These are phyloP conservation scores for Wickerhamiella sergipiensis DNA, from an alignment of 805 yeast genomes.

Conservation along the genomic window DNA sequence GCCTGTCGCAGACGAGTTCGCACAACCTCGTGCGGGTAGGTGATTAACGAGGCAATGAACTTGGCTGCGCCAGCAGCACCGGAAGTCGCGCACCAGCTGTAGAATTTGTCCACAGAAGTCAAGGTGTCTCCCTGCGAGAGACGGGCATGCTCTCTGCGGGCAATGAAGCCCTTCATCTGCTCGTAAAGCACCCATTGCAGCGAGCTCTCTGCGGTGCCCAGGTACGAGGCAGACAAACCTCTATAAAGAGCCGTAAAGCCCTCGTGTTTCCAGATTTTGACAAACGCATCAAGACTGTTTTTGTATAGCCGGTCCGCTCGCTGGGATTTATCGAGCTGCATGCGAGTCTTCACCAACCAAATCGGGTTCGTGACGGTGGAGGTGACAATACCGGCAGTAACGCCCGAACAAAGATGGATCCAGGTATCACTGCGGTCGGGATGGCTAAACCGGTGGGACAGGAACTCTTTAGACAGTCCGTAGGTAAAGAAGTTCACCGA, in stretches of 20 bases:
- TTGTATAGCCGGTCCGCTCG: conserved; percentile 41
- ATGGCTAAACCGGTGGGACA: conserved; percentile 52
- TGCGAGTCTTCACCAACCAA: conserved; percentile 90
- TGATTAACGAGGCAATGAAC: conserved; percentile 77
- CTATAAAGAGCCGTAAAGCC: conserved; percentile 71
- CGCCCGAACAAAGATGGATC: conserved; percentile 77
- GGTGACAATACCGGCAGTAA: conserved; percentile 85
- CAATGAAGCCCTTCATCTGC: conserved; percentile 70
- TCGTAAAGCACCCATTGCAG: conserved; percentile 95
- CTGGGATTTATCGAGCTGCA: conserved; percentile 68
- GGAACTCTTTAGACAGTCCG: conserved; percentile 75
- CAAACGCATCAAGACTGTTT: conserved; percentile 75
- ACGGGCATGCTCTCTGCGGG: conserved; percentile 30
- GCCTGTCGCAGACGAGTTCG: conserved; percentile 93
- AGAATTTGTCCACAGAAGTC: conserved; percentile 43
- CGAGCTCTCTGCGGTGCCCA: conserved; percentile 87
- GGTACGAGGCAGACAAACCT: conserved; percentile 87
- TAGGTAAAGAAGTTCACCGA: conserved; percentile 93
- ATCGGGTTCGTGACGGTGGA: conserved; percentile 96
- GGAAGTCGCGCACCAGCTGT: conserved; percentile 91
- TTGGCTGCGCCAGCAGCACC: conserved; percentile 98
- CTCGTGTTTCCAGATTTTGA: conserved; percentile 55
- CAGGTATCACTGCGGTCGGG: conserved; percentile 62
- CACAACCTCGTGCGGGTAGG: conserved; percentile 96
- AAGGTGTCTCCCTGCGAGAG: conserved; percentile 24